Evolutionary conservation across 257 asterid genomes (phyloP).

Genomic region (Gardenia jasminoides): DNA sequence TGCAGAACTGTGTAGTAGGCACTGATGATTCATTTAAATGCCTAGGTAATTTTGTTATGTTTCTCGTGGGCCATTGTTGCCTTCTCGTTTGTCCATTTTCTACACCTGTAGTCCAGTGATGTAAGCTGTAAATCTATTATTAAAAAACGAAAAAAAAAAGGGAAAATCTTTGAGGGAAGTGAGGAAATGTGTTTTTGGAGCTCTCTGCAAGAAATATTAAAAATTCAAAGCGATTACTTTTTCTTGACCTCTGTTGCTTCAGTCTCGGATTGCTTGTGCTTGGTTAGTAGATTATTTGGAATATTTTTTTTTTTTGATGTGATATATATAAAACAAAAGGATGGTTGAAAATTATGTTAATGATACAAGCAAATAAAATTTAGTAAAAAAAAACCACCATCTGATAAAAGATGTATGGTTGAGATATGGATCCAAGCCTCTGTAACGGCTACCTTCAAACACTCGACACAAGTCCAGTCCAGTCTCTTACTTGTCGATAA

Average conservation of each 20-base stretch:
- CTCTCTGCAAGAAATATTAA: neutral
- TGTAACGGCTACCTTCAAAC: too few species aligned
- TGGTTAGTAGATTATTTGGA: too few species aligned
- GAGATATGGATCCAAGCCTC: too few species aligned
- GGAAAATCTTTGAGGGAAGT: neutral
- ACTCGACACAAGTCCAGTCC: too few species aligned
- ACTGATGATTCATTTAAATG: neutral
- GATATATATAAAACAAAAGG: too few species aligned
- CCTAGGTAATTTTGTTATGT: constrained; percentile 9
- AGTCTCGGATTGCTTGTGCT: neutral
- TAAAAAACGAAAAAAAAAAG: too few species aligned
- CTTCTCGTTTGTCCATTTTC: neutral
- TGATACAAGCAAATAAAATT: too few species aligned
- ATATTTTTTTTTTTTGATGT: too few species aligned
- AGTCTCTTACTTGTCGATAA: too few species aligned
- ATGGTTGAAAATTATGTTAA: too few species aligned
- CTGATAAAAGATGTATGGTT: too few species aligned
- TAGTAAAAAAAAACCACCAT: too few species aligned
- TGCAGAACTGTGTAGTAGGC: neutral
- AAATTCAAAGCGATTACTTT: neutral
- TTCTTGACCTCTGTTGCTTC: neutral
- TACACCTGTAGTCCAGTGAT: neutral
- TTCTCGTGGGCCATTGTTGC: neutral
- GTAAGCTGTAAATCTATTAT: neutral
- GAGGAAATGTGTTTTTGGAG: neutral